These are phyloP conservation scores for Blastobotrys capitulatus DNA, from an alignment of 1,139 yeast species.

Conservation along the genomic window DNA sequence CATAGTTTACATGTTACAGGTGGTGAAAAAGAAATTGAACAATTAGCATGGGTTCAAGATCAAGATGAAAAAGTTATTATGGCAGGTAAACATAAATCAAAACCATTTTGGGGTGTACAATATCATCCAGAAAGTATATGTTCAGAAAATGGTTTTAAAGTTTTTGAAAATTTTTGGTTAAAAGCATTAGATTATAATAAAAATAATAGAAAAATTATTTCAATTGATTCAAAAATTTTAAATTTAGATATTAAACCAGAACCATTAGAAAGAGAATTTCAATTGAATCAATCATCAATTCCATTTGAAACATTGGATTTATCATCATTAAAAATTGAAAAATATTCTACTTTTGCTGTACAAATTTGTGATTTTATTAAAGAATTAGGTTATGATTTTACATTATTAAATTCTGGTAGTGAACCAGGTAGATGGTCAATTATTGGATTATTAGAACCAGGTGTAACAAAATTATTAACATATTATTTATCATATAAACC, in stretches of 20 bases:
- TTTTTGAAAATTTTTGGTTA: conserved; percentile 59
- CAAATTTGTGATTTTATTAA: conserved; percentile 46
- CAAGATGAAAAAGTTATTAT: conserved; percentile 45
- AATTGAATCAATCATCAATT: neutral
- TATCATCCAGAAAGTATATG: conserved; percentile 97
- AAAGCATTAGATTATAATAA: conserved; percentile 43
- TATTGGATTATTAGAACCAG: conserved; percentile 60
- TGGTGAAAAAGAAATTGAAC: conserved; percentile 21
- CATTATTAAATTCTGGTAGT: conserved; percentile 68
- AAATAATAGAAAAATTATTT: neutral
- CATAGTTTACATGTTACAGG: conserved; percentile 68
- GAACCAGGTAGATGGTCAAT: conserved; percentile 85
- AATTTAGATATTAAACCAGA: conserved; percentile 25
- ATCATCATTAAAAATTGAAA: neutral
- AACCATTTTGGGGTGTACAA: conserved; percentile 90
- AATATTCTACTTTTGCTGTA: conserved; percentile 23
- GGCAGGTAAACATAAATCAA: conserved; percentile 62
- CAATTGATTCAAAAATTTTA: conserved; percentile 13
- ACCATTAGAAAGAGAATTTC: conserved; percentile 8
- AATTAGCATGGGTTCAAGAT: conserved; percentile 24
- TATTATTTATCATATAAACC: conserved; percentile 45
- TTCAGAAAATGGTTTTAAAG: conserved; percentile 56
- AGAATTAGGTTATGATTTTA: conserved; percentile 37
- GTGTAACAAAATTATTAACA: conserved; percentile 52
- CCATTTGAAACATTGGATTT: neutral